These are phyloP conservation scores for Sporopachydermia lactativora DNA, from an alignment of 805 yeast species.

Conservation along the genomic window DNA sequence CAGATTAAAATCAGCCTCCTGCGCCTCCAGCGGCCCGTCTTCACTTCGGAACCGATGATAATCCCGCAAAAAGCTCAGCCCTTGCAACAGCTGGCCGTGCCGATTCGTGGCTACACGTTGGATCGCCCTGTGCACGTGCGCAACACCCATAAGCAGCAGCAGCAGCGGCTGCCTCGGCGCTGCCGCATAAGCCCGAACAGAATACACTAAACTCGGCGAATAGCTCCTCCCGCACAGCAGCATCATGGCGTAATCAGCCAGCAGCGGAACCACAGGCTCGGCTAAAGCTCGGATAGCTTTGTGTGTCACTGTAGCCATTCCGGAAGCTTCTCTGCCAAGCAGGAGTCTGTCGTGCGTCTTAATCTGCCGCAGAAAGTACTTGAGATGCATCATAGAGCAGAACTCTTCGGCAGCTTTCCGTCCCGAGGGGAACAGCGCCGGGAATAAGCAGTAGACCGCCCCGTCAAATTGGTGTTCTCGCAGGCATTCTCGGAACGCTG, in stretches of 20 bases:
- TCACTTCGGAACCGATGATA: slow-evolving; percentile 39
- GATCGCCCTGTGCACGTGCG: slow-evolving; percentile 81
- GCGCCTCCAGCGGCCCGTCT: slow-evolving; percentile 29
- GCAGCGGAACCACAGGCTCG: background rate
- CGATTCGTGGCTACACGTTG: slow-evolving; percentile 79
- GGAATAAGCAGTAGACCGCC: slow-evolving; percentile 47
- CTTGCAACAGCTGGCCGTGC: slow-evolving; percentile 80
- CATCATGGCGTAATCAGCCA: slow-evolving; percentile 24
- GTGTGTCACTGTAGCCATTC: slow-evolving; percentile 64
- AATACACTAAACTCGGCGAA: slow-evolving; percentile 67
- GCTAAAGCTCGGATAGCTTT: slow-evolving; percentile 24
- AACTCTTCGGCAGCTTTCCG: slow-evolving; percentile 41
- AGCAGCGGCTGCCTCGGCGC: slow-evolving; percentile 69
- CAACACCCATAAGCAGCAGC: slow-evolving; percentile 57
- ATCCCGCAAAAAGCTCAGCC: slow-evolving; percentile 62
- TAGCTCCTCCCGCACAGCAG: slow-evolving; percentile 74
- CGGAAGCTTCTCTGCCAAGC: slow-evolving; percentile 40
- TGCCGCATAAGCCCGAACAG: slow-evolving; percentile 52
- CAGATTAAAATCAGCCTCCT: slow-evolving; percentile 71
- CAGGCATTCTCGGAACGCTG: slow-evolving; percentile 47
- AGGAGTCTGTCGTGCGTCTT: slow-evolving; percentile 75
- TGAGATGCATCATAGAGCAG: slow-evolving; percentile 75
- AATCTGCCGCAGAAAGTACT: slow-evolving; percentile 76
- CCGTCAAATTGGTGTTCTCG: slow-evolving; percentile 67
- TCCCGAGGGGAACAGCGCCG: slow-evolving; percentile 54